These are phyloP conservation scores for Monilinia polystroma DNA, from an alignment of 2,329 filamentous ascomycete genomes.

Conservation along the genomic window DNA sequence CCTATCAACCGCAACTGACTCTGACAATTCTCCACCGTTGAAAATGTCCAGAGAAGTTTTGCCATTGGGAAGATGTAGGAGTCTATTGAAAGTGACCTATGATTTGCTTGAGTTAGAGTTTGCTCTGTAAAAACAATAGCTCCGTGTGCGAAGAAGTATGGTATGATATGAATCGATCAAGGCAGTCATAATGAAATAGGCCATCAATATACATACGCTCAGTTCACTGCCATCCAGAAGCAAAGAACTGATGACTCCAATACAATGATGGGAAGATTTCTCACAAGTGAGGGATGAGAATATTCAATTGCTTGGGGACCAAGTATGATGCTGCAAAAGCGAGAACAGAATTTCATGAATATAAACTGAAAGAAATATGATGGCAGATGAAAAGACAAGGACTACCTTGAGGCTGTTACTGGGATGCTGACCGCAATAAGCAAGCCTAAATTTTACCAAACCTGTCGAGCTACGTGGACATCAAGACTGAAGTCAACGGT, in stretches of 20 bases:
- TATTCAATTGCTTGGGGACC: too few species aligned
- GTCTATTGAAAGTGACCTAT: constrained; percentile 48
- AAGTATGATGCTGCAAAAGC: too few species aligned
- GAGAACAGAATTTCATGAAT: background rate
- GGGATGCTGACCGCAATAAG: background rate
- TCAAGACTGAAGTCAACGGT: constrained; percentile 1
- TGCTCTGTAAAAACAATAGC: background rate
- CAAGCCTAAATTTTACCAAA: background rate
- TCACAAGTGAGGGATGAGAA: background rate
- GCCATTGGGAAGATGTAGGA: constrained; percentile 49
- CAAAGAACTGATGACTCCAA: background rate
- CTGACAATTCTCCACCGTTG: constrained; percentile 34
- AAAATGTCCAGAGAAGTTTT: constrained; percentile 46
- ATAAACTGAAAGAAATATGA: background rate
- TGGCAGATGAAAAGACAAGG: background rate
- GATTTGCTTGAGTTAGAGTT: constrained; percentile 1
- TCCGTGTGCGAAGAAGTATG: background rate
- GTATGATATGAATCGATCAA: background rate
- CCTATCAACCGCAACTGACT: constrained; percentile 22
- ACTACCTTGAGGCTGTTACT: background rate
- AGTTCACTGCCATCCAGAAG: constrained; percentile 3
- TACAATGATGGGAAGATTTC: background rate
- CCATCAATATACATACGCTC: constrained; percentile 5
- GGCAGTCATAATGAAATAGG: background rate
- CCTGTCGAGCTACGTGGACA: background rate